Percentiles rank a stretch among this genome's conserved stretches.
phyloP scores from a whole-genome alignment of 2,329 filamentous ascomycete genomes.

The Trichoderma koningiopsis region DNA sequence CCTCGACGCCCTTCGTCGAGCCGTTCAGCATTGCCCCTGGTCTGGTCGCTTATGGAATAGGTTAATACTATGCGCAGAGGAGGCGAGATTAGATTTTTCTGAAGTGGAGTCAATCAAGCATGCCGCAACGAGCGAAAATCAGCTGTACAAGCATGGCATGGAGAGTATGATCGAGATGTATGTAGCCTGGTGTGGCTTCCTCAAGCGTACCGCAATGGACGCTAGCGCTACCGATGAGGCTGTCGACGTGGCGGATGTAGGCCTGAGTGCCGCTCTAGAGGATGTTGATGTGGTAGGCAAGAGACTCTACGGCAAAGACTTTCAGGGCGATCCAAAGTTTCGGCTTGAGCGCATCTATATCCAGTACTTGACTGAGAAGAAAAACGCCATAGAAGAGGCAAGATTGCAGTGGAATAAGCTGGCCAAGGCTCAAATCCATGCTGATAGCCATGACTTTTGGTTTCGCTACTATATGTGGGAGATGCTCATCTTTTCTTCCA shows the following conservation, averaged over 20 bases:
- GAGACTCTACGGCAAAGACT: constrained; percentile 70
- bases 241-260: constrained; percentile 85
- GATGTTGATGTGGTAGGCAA: constrained; percentile 80
- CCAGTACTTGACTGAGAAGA: constrained; percentile 85
- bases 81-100: constrained; percentile 72
- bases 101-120: constrained; percentile 91
- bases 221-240: constrained; percentile 76
- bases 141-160: constrained; percentile 84
- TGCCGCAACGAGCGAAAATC: constrained; percentile 80
- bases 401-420: constrained; percentile 76
- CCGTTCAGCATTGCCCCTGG: constrained; percentile 90
- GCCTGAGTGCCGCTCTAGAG: constrained; percentile 81
- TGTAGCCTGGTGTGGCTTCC: constrained; percentile 90
- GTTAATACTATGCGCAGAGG: constrained; percentile 82
- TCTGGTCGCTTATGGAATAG: constrained; percentile 89
- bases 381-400: constrained; percentile 74
- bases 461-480: constrained; percentile 90
- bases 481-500: constrained; percentile 64
- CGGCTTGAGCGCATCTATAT: constrained; percentile 90
- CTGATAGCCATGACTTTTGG: constrained; percentile 91
- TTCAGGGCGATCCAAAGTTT: constrained; percentile 85
- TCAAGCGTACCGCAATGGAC: constrained; percentile 82
- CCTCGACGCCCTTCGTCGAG: constrained; percentile 75
- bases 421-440: constrained; percentile 62
- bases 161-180: constrained; percentile 89